Conservation (phyloP, 2,329 filamentous ascomycete species). For the Sporothrix pallida region DNA sequence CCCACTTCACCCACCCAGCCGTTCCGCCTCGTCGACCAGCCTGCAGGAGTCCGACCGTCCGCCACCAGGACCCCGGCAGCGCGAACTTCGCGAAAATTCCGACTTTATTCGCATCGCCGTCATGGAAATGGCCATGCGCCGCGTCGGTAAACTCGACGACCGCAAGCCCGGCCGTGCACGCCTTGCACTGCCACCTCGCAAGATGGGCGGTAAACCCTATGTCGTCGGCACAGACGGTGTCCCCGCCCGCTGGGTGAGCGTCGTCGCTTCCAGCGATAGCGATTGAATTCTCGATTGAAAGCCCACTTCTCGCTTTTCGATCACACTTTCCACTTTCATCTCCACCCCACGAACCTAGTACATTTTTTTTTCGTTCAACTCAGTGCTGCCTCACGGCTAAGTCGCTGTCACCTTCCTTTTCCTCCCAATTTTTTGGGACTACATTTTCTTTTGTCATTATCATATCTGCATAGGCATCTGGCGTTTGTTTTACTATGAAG, state of each 20-base stretch:
- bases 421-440: background rate
- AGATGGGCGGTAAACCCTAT: slow-evolving; percentile 59
- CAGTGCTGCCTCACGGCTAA: background rate
- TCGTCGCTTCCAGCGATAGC: slow-evolving; percentile 26
- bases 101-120: slow-evolving; percentile 74
- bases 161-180: slow-evolving; percentile 70
- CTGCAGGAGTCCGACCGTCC: slow-evolving; percentile 37
- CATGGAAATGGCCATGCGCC: slow-evolving; percentile 75
- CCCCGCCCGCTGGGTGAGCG: slow-evolving; percentile 63
- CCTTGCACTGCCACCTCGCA: slow-evolving; percentile 70
- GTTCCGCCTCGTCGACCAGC: background rate
- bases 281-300: background rate
- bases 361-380: background rate
- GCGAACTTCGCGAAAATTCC: slow-evolving; percentile 72
- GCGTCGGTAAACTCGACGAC: slow-evolving; percentile 68
- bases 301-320: background rate
- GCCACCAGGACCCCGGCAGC: slow-evolving; percentile 59
- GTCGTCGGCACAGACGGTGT: slow-evolving; percentile 63
- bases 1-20: background rate
- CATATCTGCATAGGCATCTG: slow-evolving; percentile 24
- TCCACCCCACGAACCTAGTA: slow-evolving; percentile 10
- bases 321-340: background rate
- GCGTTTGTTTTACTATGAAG: background rate
- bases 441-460: slow-evolving; percentile 19
- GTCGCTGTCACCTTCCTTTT: background rate